Evolutionary conservation across 2,329 filamentous ascomycete species (phyloP).

Genomic region (Aspergillus sp.): DNA sequence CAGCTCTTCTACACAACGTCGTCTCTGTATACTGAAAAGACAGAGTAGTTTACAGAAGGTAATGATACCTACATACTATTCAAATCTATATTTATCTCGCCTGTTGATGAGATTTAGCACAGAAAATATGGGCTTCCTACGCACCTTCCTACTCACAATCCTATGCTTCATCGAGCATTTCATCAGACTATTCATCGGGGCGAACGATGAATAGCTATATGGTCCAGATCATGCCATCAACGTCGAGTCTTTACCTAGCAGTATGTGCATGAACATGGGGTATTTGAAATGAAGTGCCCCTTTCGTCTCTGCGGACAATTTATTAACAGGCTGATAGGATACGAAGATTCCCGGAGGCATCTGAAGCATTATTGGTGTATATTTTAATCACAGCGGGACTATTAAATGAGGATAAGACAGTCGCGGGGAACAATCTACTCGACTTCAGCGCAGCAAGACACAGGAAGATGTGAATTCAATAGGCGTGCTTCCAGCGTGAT

Average conservation of each 20-base stretch:
- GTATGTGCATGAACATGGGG: constrained; percentile 61
- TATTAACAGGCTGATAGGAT: constrained; percentile 4
- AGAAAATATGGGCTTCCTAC: no score
- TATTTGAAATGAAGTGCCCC: constrained; percentile 45
- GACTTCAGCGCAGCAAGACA: no score
- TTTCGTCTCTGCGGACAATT: not conserved
- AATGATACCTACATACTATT: no score
- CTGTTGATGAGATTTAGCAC: no score
- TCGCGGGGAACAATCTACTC: no score
- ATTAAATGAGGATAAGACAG: constrained; percentile 11
- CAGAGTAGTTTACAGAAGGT: no score
- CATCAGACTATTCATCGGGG: not conserved
- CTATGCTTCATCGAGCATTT: no score
- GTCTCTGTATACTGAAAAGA: no score
- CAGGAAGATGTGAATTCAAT: no score
- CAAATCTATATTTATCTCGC: no score
- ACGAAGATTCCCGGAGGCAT: constrained; percentile 41
- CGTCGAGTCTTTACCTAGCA: constrained; percentile 38
- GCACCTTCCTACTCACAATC: no score
- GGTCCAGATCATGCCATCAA: constrained; percentile 53
- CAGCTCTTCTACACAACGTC: no score
- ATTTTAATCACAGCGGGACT: constrained; percentile 43
- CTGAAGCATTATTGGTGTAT: constrained; percentile 43
- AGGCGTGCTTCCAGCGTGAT: not conserved
- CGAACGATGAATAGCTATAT: constrained; percentile 30